Evolutionary conservation across 2,329 filamentous ascomycete genomes (phyloP).

Genomic region (Blastomyces parvus): DNA sequence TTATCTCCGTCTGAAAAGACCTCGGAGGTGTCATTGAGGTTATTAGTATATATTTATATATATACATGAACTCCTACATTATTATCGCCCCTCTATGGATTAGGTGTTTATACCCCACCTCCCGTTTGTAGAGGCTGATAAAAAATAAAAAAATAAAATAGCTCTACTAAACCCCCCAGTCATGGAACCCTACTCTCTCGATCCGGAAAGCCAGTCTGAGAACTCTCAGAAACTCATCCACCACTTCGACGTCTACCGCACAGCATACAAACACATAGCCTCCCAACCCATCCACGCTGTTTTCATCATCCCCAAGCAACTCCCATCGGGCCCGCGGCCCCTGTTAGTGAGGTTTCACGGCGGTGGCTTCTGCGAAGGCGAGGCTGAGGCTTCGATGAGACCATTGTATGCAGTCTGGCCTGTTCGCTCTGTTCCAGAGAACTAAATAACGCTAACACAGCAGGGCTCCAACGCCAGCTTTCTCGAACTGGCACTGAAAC

Average conservation of each 20-base stretch:
- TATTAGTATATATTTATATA: too few species aligned
- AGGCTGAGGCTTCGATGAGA: neutral
- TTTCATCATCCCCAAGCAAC: slow-evolving; percentile 1
- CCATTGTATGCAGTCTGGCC: neutral
- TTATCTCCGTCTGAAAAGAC: too few species aligned
- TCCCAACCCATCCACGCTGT: neutral
- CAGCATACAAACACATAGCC: neutral
- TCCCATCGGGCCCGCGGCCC: neutral
- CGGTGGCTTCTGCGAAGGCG: neutral
- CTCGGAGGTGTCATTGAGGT: too few species aligned
- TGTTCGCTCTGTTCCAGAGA: neutral
- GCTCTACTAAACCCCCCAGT: neutral
- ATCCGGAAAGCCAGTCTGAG: neutral
- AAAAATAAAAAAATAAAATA: too few species aligned
- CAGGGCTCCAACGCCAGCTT: neutral
- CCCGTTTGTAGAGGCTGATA: neutral
- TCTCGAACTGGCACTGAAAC: slow-evolving; percentile 11
- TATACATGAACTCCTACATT: too few species aligned
- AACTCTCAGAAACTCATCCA: slow-evolving; percentile 4
- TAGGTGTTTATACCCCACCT: neutral
- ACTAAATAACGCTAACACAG: neutral
- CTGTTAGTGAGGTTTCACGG: neutral
- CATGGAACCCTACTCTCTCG: neutral
- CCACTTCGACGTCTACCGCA: neutral
- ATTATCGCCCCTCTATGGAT: neutral